Base-by-base conservation (phyloP, 2,329 filamentous ascomycete genomes). In the Fusarium pseudonygamai region DNA sequence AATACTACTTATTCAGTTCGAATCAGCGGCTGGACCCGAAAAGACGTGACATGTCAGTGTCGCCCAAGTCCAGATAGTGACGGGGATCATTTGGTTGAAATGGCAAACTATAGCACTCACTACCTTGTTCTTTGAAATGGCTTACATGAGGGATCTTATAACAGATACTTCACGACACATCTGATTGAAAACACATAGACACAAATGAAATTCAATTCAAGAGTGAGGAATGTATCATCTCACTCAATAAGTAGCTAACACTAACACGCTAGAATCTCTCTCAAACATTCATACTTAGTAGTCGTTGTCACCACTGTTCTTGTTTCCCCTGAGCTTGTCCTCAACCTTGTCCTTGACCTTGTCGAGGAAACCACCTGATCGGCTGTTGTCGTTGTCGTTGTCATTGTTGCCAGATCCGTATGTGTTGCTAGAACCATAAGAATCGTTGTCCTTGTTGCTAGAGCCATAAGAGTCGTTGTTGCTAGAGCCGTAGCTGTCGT, bases 331-430 rank as follows among this genome's bases (percentile, higher is more conserved):
- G 69, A 91, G 74, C 56, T 87, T 74, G 18, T 80, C 79, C 14
- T 88, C 88, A 11, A 85, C 86, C 83, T 89, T 90, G 81, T 91
- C 87, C 79, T 91, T 82, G 30, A 91, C 64, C 81, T 88, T 90
- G 52, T 89, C 89, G 28, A 88, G 60, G 22, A 84, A 85, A 57
- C 86, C 88, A 77, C 87, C 85, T 20, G 76, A 75, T 50, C 74
- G 73, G 12, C 71, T 60, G 42, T 72, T 73, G 26, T 58, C 55
- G 40, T 57, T 56, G 20, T 56, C 52, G 1, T 42, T 64, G 37
- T 67, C 49, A 12, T 66, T 40, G 28, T 67, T 50, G 11, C 40
- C 22, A 7, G 61, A 69, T 14, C 69, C 69, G 26, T 73, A 72
- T 5, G 59, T 50, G 47, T 60, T 28, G 34, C 52, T 36, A 1